Percentiles rank a stretch among this genome's conserved stretches.
phyloP scores from a whole-genome alignment of 768 basidiomycete genomes.

The Amanita subjunquillea region DNA sequence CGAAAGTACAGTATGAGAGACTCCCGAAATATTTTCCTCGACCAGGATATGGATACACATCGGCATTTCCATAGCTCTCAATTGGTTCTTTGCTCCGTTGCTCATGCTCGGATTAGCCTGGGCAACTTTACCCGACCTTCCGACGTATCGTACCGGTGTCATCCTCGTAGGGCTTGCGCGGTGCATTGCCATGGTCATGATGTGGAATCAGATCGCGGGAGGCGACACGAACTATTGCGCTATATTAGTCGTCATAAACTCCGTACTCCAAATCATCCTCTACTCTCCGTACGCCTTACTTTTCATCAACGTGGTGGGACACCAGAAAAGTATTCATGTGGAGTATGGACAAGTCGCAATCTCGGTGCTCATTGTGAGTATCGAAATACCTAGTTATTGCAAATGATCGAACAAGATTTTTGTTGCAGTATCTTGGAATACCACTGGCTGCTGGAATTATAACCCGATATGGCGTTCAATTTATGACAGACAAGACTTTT shows the following conservation, averaged over 20 bases:
- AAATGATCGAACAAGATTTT: background rate
- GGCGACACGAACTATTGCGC: constrained; percentile 50
- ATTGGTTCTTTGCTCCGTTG: constrained; percentile 77
- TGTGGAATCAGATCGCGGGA: constrained; percentile 49
- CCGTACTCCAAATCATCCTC: constrained; percentile 65
- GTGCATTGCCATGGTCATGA: constrained; percentile 69
- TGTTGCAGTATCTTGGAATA: constrained; percentile 26
- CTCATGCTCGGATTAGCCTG: constrained; percentile 81
- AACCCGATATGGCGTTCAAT: constrained; percentile 52
- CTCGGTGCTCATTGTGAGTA: constrained; percentile 61
- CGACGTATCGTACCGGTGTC: constrained; percentile 67
- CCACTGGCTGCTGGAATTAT: constrained; percentile 48
- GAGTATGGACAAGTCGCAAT: constrained; percentile 11
- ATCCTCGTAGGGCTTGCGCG: constrained; percentile 75
- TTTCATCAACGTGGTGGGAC: constrained; percentile 63
- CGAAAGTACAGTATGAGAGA: constrained; percentile 68
- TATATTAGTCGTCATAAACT: constrained; percentile 55
- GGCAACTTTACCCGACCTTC: constrained; percentile 76
- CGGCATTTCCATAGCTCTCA: constrained; percentile 54
- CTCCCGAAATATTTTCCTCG: constrained; percentile 45
- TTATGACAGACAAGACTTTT: constrained; percentile 31
- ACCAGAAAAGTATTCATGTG: constrained; percentile 24
- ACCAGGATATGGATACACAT: constrained; percentile 57
- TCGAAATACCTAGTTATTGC: background rate
- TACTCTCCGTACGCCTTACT: constrained; percentile 23